These are phyloP conservation scores for Planoprotostelium fungivorum DNA, from an alignment of 78 protist genomes.

Conservation along the genomic window DNA sequence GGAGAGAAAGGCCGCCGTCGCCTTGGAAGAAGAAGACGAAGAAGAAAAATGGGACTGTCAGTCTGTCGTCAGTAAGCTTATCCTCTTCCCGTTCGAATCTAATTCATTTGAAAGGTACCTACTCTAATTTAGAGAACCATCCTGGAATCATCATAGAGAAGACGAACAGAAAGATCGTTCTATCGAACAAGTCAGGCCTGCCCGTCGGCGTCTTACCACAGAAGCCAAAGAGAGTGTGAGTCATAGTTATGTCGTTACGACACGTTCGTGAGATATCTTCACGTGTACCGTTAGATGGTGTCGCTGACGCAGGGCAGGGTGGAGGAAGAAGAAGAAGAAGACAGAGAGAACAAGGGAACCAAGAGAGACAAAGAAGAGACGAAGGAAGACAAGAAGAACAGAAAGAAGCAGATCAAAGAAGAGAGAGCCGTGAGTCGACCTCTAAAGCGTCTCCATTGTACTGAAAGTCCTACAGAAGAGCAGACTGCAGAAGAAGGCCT, in stretches of 20 bases:
- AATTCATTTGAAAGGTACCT: no score
- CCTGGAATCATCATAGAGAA: neutral
- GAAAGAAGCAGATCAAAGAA: neutral
- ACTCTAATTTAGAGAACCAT: neutral
- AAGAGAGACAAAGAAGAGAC: neutral
- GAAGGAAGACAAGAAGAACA: neutral
- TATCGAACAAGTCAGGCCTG: neutral
- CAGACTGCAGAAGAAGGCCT: neutral
- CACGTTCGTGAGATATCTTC: no score
- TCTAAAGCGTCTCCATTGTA: no score
- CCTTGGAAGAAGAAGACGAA: neutral
- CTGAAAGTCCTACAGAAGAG: no score
- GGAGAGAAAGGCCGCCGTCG: neutral
- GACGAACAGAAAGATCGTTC: neutral
- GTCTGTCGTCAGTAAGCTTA: no score
- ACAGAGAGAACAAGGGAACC: neutral
- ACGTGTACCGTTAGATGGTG: no score
- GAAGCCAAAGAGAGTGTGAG: neutral
- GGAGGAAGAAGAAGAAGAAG: neutral
- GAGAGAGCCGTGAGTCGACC: neutral
- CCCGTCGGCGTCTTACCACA: neutral
- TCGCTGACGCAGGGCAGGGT: no score
- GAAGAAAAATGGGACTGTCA: neutral
- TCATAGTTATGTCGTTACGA: no score
- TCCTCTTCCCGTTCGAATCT: no score